Percentiles rank a stretch among this genome's conserved stretches.
These are phyloP conservation scores for Aspergillus candidus DNA, from an alignment of 2,329 filamentous ascomycete species.

Conservation along the genomic window DNA sequence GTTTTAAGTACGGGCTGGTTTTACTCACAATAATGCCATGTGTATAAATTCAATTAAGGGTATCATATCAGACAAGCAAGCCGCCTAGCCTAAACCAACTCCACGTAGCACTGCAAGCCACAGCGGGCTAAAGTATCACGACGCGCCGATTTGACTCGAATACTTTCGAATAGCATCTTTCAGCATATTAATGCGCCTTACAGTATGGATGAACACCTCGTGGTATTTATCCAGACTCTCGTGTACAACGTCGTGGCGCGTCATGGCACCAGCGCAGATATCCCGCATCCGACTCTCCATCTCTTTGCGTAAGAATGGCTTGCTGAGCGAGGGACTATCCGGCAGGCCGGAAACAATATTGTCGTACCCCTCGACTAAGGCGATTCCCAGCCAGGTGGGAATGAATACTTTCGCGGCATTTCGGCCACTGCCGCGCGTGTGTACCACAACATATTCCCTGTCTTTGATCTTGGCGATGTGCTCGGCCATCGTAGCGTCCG, in stretches of 20 bases:
- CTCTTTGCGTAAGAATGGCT: constrained; percentile 93
- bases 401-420: constrained; percentile 74
- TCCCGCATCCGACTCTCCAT: constrained; percentile 97
- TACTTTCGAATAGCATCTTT: constrained; percentile 55
- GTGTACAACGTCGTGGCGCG: constrained; percentile 66
- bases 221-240: constrained; percentile 84
- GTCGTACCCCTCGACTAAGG: constrained; percentile 90
- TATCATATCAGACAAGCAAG: neutral
- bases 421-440: constrained; percentile 46
- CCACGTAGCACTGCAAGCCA: no score
- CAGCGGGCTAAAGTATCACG: constrained; percentile 5
- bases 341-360: constrained; percentile 79
- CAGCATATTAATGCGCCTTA: constrained; percentile 62
- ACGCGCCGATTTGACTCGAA: constrained; percentile 37
- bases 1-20: no score
- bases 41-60: neutral
- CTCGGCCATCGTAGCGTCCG: constrained; percentile 97
- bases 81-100: neutral
- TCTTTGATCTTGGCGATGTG: constrained; percentile 95
- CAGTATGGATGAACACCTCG: constrained; percentile 75
- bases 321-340: constrained; percentile 65
- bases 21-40: no score
- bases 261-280: constrained; percentile 82
- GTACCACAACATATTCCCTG: constrained; percentile 72
- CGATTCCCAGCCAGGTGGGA: constrained; percentile 83